Evolutionary conservation across 116 monocot species (phyloP), one percentile per base, ranked within the genome.

Genomic region (Posidonia oceanica): DNA sequence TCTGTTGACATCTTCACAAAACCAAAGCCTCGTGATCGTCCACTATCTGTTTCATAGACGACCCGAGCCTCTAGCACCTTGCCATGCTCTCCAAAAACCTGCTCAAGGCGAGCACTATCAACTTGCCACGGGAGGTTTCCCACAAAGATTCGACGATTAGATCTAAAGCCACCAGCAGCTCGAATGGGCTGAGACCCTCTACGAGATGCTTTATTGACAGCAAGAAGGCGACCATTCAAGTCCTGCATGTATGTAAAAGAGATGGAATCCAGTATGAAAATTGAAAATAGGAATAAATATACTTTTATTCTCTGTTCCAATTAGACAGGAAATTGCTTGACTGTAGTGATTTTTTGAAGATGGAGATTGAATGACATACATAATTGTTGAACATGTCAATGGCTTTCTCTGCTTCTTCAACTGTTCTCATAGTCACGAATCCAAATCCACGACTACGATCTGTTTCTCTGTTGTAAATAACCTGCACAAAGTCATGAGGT

Each of bases 371-470:
- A 36, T 36, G 11, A 38, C 70, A 14, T 58, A 70, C 70, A 70
- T 56, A 70, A 12, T 36, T 12, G 39, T 57, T 57, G 39, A 70
- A 70, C 70, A 70, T 57, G 4, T 70, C 57, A 8, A 58, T 57
- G 12, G 70, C 70, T 57, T 70, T 39, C 57, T 70, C 56, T 37
- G 70, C 70, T 39, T 70, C 70, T 38, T 70, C 70, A 7, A 57
- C 38, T 1, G 70, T 70, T 16, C 57, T 57, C 70, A 70, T 70
- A n/a, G 70, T 56, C 10, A 70, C 57, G 37, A 70, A 70, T 14
- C 70, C 70, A 57, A 69, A 69, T 54, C 69, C 69, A 56, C 69
- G 56, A 18, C 69, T 69, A 7, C 38, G 69, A 69, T 39, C 57
- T 6, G 70, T 70, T 17, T 70, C 56, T 57, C 70, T 70, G 56